Percentiles rank a stretch among this genome's conserved stretches.
Conservation (phyloP, 345 rosid genomes). For the Bretschneidera sinensis region DNA sequence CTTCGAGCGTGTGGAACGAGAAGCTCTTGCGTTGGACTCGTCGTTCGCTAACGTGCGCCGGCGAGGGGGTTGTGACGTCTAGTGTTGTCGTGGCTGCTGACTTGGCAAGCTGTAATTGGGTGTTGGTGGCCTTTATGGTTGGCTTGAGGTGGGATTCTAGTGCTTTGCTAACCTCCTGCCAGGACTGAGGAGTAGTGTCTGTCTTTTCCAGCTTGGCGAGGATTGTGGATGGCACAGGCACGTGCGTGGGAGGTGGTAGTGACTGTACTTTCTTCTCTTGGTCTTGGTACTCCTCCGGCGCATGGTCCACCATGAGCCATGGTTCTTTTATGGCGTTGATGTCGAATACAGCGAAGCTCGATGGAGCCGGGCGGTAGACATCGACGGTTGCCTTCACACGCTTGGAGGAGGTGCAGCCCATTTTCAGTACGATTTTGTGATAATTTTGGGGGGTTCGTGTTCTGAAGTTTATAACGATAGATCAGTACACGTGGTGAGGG, state of each 20-base stretch:
- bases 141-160: conserved; percentile 60
- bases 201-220: conserved; percentile 52
- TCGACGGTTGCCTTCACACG: conserved; percentile 50
- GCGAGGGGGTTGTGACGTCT: conserved; percentile 15
- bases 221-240: conserved; percentile 33
- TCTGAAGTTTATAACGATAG: no score
- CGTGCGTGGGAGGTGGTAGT: no score
- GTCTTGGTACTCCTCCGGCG: conserved; percentile 28
- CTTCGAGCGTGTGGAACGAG: conserved; percentile 84
- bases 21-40: conserved; percentile 38
- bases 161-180: conserved; percentile 92
- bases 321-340: conserved; percentile 81
- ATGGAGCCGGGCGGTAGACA: conserved; percentile 66
- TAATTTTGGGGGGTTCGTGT: no score
- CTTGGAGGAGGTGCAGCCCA: conserved; percentile 88
- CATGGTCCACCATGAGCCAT: conserved; percentile 42
- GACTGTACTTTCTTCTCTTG: conserved; percentile 18
- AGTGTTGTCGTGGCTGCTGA: conserved; percentile 15
- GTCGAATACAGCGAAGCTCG: conserved; percentile 78
- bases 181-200: conserved; percentile 64
- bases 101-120: neutral
- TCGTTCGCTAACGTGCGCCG: conserved; percentile 9
- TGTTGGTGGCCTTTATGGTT: conserved; percentile 2
- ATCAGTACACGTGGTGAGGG: no score
- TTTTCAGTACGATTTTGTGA: no score